Percentiles rank a stretch among this genome's conserved stretches.
Evolutionary conservation across 208 protist genomes (phyloP).

Genomic region (Porcisia hertigi): DNA sequence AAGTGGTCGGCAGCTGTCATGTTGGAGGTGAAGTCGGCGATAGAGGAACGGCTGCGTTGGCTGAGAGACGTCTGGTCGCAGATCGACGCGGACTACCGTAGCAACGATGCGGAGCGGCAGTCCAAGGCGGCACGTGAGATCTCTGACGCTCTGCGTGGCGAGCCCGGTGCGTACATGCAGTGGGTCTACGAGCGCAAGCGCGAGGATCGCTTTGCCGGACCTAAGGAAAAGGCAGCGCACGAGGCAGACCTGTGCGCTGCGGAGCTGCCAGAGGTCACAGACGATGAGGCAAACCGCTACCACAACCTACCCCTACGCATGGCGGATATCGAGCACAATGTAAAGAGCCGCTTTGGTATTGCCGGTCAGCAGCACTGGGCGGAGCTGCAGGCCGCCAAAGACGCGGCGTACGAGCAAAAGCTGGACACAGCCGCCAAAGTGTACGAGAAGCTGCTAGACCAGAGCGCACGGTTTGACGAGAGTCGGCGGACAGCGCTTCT

Average conservation of each 20-base stretch:
- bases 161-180: constrained; percentile 84
- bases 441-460: constrained; percentile 76
- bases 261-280: constrained; percentile 72
- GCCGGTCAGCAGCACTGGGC: constrained; percentile 87
- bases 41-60: constrained; percentile 77
- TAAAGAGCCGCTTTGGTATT: constrained; percentile 72
- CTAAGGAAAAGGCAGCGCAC: constrained; percentile 45
- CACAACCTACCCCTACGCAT: constrained; percentile 68
- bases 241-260: constrained; percentile 47
- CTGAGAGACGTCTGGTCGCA: constrained; percentile 88
- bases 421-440: constrained; percentile 73
- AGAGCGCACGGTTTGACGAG: constrained; percentile 71
- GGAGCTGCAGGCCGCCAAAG: constrained; percentile 84
- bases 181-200: constrained; percentile 85
- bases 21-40: constrained; percentile 59
- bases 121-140: constrained; percentile 75
- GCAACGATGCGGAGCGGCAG: constrained; percentile 59
- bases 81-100: constrained; percentile 89
- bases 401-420: constrained; percentile 76
- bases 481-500: constrained; percentile 65
- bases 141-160: constrained; percentile 63
- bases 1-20: constrained; percentile 72
- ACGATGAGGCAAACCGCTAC: constrained; percentile 84
- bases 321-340: constrained; percentile 70
- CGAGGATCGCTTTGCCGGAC: constrained; percentile 63